Conservation (phyloP, 1,284 basidiomycete species). For the Papiliotrema laurentii region DNA sequence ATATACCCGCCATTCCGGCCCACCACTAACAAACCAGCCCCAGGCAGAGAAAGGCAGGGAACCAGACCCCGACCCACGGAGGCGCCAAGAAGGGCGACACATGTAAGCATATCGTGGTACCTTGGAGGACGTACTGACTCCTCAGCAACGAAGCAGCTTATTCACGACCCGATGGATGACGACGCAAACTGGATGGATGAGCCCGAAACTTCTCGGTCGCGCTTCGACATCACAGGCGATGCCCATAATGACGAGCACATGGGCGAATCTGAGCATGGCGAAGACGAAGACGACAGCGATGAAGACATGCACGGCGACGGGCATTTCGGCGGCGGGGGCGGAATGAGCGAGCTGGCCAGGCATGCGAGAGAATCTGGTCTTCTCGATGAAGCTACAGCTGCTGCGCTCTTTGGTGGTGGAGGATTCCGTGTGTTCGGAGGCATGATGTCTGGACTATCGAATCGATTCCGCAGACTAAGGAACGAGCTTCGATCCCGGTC, state of each 20-base stretch:
- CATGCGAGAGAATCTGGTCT: constrained; percentile 52
- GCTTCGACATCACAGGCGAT: constrained; percentile 19
- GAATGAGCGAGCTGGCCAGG: constrained; percentile 31
- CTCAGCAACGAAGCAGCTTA: constrained; percentile 52
- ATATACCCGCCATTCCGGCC: no score
- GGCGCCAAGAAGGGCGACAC: constrained; percentile 40
- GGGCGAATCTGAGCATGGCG: constrained; percentile 54
- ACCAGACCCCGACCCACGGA: constrained; percentile 16
- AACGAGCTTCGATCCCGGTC: constrained; percentile 81
- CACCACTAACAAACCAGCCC: no score
- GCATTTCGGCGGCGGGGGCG: constrained; percentile 4
- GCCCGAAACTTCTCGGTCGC: constrained; percentile 13
- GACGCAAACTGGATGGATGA: constrained; percentile 43
- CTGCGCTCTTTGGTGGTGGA: constrained; percentile 57
- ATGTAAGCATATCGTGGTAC: constrained; percentile 14
- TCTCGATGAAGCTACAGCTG: constrained; percentile 67
- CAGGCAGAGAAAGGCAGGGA: constrained; percentile 26
- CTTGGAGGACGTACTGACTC: constrained; percentile 6
- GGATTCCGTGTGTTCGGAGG: constrained; percentile 62
- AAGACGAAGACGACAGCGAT: constrained; percentile 53
- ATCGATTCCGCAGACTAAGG: constrained; percentile 79
- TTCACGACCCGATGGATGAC: constrained; percentile 65
- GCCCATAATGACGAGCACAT: constrained; percentile 63
- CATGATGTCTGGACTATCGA: constrained; percentile 81
- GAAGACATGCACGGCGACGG: constrained; percentile 27